Base-by-base conservation (phyloP, 768 basidiomycete species). In the Artomyces pyxidatus region DNA sequence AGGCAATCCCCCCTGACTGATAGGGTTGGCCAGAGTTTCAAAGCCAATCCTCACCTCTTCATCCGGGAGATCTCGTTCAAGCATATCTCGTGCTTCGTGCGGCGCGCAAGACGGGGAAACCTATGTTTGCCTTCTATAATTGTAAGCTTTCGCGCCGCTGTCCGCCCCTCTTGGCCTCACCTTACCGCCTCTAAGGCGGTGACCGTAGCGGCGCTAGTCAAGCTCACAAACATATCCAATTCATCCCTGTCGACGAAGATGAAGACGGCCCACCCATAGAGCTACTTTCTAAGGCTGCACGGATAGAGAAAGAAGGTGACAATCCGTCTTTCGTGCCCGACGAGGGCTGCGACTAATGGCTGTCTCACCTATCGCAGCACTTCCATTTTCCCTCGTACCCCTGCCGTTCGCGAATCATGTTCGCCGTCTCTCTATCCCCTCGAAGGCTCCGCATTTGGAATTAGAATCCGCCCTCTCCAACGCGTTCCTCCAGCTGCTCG, bases 141-240 rank as follows among this genome's bases (percentile, higher is more conserved):
- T 95, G 93, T 81, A 30, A n/a, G 47, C 12, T 38, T 40, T n/a
- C 41, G 11, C 23, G 16, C 32, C 40, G 16, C 7, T 12, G 6
- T 30, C 37, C 32, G 1, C 19, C 28, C 30, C 14, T 37, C n/a
- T 19, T 26, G n/a, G 17, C 16, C 16, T 50, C 8, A 44, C 42
- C 27, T 38, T 12, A 12, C 47, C 26, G 39, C 19, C 21, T 35
- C 29, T 6, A 40, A 89, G 88, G 87, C 56, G 88, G 88, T 6
- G 72, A 78, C 25, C 70, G 73, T 47, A 89, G 87, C 49, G 92
- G 92, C 23, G 91, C 93, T 10, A 92, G 89, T 61, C 93, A 96
- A 66, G 71, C 76, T 2, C 91, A 94, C 67, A 91, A 94, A 59
- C 93, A 96, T 61, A 56, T 94, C n/a, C 92, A 95, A 63, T 83